Evolutionary conservation across 108 stramenopile species (phyloP).

Genomic region (Stephanodiscus minutulus): DNA sequence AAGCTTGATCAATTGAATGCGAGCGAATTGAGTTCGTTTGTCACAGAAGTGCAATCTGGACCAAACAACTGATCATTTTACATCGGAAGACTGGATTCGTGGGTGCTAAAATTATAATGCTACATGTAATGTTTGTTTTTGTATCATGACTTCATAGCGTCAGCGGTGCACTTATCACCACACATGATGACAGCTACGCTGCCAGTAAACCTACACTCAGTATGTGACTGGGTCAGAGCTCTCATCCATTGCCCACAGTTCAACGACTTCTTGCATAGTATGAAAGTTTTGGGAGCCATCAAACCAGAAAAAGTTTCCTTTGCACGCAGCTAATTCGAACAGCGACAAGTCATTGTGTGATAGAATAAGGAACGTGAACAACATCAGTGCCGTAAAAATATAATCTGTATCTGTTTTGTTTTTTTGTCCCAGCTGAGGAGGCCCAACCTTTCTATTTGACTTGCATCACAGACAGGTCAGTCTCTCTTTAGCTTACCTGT

Average conservation of each 20-base stretch:
- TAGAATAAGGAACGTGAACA: no score
- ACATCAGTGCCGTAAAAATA: no score
- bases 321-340: background rate
- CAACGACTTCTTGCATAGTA: background rate
- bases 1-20: conserved; percentile 73
- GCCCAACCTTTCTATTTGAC: no score
- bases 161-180: no score
- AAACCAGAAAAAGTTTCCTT: background rate
- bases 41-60: background rate
- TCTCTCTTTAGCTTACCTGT: no score
- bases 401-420: no score
- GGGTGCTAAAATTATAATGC: background rate
- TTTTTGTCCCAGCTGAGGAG: no score
- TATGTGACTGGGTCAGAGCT: background rate
- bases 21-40: conserved; percentile 50
- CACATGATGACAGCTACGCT: conserved; percentile 4
- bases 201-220: background rate
- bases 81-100: no score
- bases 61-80: background rate
- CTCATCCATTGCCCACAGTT: background rate
- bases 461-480: no score
- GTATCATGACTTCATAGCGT: no score
- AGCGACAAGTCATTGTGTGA: background rate
- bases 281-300: background rate
- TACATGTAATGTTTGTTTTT: background rate